phyloP scores from a whole-genome alignment of 1,139 yeast genomes.

The Schizosaccharomyces versatilis region DNA sequence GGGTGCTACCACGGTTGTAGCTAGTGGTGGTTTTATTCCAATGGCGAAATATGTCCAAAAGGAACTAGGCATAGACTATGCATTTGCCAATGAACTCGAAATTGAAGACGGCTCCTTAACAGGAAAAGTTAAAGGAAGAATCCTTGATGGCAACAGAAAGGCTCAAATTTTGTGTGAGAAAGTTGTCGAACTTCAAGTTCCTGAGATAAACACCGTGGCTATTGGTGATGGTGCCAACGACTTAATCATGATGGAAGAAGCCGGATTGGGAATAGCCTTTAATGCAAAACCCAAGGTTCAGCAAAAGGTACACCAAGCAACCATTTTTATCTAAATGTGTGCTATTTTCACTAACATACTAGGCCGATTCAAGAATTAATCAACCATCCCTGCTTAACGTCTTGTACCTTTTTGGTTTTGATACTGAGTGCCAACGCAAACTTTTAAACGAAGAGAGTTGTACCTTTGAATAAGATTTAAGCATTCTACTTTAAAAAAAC shows the following conservation, averaged over 20 bases:
- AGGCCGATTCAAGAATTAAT: constrained; percentile 68
- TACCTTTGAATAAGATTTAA: too few species aligned
- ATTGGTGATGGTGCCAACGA: constrained; percentile 98
- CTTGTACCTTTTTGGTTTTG: constrained; percentile 49
- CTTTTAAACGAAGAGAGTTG: neutral
- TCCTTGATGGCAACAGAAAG: constrained; percentile 72
- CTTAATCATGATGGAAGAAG: constrained; percentile 70
- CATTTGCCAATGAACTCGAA: constrained; percentile 42
- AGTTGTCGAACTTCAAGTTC: constrained; percentile 40
- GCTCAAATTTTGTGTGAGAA: constrained; percentile 50
- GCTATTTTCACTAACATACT: neutral
- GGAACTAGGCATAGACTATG: constrained; percentile 56
- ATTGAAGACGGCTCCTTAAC: constrained; percentile 25
- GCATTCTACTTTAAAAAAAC: too few species aligned
- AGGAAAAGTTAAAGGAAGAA: constrained; percentile 43
- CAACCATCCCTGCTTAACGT: constrained; percentile 46
- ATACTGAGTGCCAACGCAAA: neutral
- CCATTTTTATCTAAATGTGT: neutral
- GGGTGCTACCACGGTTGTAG: constrained; percentile 60
- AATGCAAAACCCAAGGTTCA: constrained; percentile 91
- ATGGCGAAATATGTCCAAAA: constrained; percentile 56
- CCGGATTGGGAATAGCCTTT: constrained; percentile 94
- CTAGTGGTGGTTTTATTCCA: constrained; percentile 88
- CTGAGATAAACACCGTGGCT: constrained; percentile 39
- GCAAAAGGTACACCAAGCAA: constrained; percentile 10